Evolutionary conservation across 192 early-diverging fungal species (phyloP), one percentile per base, ranked within the genome.

Genomic region (Backusella luteola): DNA sequence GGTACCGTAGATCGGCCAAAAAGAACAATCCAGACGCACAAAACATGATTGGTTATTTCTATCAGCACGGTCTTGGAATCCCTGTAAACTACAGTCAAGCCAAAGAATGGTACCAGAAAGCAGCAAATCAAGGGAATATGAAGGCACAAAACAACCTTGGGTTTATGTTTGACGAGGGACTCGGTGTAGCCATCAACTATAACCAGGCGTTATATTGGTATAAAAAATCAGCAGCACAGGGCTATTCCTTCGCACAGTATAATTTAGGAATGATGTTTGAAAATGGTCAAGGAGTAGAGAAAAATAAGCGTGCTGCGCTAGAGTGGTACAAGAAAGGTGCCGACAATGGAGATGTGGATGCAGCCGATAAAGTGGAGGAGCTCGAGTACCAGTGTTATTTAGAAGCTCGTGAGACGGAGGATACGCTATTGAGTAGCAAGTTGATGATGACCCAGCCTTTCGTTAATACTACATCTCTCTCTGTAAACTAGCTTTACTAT

Each of bases 71-170:
- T 21, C 86, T 90, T 76, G 87, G 89, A 35, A 85, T 86, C 3
- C 74, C 76, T 36, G 80, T 79, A 56, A 81, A 90, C 69, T 78
- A 84, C 7, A 44, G 81, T n/a, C 71, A 83, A 72, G 89, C 88
- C 19, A 80, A 85, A 71, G 80, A 84, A 66, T 94, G 90, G 90
- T 95, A 89, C 73, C 70, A 84, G 35, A 79, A 78, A 32, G 77
- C 87, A 29, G 94, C 93, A 15, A 74, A 82, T 44, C 85, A 86
- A 49, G 93, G 92, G 8, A 91, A 94, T 76, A 89, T 91, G 7
- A 81, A 92, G 7, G 94, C 92, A 6, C 90, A 93, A 59, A 94
- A 93, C 77, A 90, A 90, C 67, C 85, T 96, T 8, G 94, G 94
- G 12, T 91, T 91, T 77, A 84, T 92, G 34, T 95, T 90, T 75